Evolutionary conservation across 2,329 filamentous ascomycete genomes (phyloP), one percentile per base, ranked within the genome.

Genomic region (Periglandula ipomoeae): DNA sequence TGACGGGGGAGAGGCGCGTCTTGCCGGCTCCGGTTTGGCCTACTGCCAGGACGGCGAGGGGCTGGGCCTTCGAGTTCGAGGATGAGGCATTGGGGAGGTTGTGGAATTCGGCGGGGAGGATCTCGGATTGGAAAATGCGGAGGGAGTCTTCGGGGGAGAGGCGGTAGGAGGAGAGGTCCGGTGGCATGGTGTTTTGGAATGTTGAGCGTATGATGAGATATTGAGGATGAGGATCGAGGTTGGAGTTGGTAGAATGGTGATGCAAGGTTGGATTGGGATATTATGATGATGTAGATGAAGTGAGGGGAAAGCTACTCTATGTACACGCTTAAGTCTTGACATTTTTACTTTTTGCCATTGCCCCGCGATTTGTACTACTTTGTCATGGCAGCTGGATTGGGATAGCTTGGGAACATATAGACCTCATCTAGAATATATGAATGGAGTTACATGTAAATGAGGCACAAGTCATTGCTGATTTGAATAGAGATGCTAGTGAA

Each of bases 1-100:
- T 58, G 30, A 58, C 55, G 2, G 69, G 70, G 10, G 70, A 67
- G 1, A 70, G 63, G 48, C 65, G 65, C 15, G 71, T 73, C 51
- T 75, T 75, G 46, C 72, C 72, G 13, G 72, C 70, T 56, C 72
- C 72, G 5, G 72, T 74, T 54, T 74, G 72, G 52, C 72, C 72
- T 23, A 73, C 65, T 13, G 72, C 59, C 19, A 75, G 61, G 41
- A 74, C 57, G 30, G 67, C 71, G 13, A 71, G 59, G 34, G 69
- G 68, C 9, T n/a, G n/a, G n/a, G 38, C 30, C 13, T 44, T 42
- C 41, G 11, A 53, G 7, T 5, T 2, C 15, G 35, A 46, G 39
- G n/a, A 45, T 42, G 42, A 50, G 44, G 20, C 55, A 39, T 5
- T 35, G n/a, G 39, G 46, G 27, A 47, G 57, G 51, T 46, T 26